phyloP scores from a whole-genome alignment of 768 basidiomycete species.

The Russula emetica region DNA sequence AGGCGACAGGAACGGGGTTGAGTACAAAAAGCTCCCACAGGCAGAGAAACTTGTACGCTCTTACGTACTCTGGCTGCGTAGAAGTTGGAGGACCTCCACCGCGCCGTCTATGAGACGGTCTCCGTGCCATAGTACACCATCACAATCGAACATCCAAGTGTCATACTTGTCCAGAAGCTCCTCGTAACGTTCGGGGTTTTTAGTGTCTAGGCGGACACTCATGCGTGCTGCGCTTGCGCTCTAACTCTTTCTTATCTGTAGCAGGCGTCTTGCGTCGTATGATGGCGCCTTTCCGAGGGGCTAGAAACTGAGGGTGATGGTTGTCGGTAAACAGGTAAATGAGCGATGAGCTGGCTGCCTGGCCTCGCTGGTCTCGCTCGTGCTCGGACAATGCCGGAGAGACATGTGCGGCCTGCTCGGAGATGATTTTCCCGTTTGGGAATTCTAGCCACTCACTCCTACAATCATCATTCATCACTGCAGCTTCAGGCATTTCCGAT shows the following conservation, averaged over 20 bases:
- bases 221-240: conserved; percentile 10
- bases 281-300: conserved; percentile 7
- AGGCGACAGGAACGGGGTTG: conserved; percentile 10
- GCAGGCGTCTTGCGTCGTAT: neutral
- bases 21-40: neutral
- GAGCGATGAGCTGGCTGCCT: neutral
- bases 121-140: conserved; percentile 92
- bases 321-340: neutral
- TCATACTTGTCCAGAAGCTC: conserved; percentile 60
- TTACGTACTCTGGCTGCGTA: conserved; percentile 67
- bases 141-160: conserved; percentile 96
- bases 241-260: conserved; percentile 6
- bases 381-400: neutral
- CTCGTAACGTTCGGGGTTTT: conserved; percentile 34
- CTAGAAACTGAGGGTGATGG: conserved; percentile 6
- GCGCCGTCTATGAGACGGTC: conserved; percentile 76
- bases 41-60: conserved; percentile 6
- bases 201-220: conserved; percentile 23
- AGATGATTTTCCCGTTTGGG: conserved; percentile 10
- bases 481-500: neutral
- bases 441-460: neutral
- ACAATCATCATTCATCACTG: neutral
- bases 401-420: neutral
- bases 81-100: conserved; percentile 62
- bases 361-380: neutral